These are phyloP conservation scores for Diaporthe citriasiana DNA, from an alignment of 2,329 filamentous ascomycete species.

Conservation along the genomic window DNA sequence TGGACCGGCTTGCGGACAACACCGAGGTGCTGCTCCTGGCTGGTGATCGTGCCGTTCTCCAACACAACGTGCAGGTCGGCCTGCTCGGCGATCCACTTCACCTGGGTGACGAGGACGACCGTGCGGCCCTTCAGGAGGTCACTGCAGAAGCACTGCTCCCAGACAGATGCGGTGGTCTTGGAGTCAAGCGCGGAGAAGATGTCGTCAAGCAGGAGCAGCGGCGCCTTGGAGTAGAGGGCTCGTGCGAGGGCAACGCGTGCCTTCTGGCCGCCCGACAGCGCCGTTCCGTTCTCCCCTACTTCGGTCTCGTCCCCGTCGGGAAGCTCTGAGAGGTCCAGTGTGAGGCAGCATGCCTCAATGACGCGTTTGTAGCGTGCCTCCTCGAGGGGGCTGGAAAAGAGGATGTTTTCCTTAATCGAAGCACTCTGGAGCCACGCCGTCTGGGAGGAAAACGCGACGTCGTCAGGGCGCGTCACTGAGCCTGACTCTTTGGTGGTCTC, in stretches of 20 bases:
- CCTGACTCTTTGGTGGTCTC: conserved; percentile 66
- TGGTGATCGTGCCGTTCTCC: conserved; percentile 61
- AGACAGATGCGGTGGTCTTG: conserved; percentile 69
- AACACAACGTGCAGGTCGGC: conserved; percentile 62
- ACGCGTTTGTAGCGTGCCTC: conserved; percentile 67
- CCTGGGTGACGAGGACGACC: conserved; percentile 69
- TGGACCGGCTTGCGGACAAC: conserved; percentile 61
- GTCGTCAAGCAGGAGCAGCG: conserved; percentile 70
- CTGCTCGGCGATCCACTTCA: conserved; percentile 66
- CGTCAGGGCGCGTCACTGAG: conserved; percentile 62
- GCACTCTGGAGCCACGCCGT: conserved; percentile 71
- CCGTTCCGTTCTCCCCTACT: conserved; percentile 68
- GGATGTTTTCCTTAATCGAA: conserved; percentile 67
- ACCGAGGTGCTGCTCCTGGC: conserved; percentile 60
- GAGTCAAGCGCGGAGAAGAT: conserved; percentile 72
- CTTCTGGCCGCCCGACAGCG: conserved; percentile 70
- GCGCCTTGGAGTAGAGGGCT: conserved; percentile 69
- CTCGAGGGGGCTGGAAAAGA: conserved; percentile 67
- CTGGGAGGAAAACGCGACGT: conserved; percentile 70
- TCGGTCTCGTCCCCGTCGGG: conserved; percentile 64
- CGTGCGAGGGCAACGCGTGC: conserved; percentile 69
- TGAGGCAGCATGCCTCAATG: conserved; percentile 68
- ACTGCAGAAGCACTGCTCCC: conserved; percentile 70
- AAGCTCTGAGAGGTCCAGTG: conserved; percentile 65
- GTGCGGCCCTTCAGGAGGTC: conserved; percentile 68